Conservation (phyloP, 495 filamentous ascomycete genomes). For the Durotheca rogersii region DNA sequence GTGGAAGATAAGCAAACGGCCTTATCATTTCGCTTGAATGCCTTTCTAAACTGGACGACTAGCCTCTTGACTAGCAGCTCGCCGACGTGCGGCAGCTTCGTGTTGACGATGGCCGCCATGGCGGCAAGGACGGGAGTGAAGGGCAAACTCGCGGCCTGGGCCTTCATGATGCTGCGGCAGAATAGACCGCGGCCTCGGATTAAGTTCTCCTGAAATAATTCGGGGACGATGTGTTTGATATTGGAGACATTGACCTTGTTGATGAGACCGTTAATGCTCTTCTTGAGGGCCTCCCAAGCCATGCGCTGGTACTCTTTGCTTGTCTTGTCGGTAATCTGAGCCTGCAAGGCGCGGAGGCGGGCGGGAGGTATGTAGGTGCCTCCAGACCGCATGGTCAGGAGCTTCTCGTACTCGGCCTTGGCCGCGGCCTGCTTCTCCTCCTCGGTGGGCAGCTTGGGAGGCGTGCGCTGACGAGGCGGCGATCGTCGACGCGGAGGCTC, state of each 20-base stretch:
- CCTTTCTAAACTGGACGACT: slow-evolving; percentile 90
- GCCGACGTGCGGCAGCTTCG: slow-evolving; percentile 91
- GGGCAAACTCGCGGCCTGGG: slow-evolving; percentile 91
- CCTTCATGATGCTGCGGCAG: slow-evolving; percentile 95
- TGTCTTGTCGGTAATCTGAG: slow-evolving; percentile 92
- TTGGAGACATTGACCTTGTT: slow-evolving; percentile 98
- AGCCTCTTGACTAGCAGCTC: slow-evolving; percentile 85
- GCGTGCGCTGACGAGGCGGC: slow-evolving; percentile 50
- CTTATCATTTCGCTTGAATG: slow-evolving; percentile 96
- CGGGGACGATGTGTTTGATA: slow-evolving; percentile 95
- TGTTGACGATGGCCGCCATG: slow-evolving; percentile 95
- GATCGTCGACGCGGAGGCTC: too few relatives aligned
- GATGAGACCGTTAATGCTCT: slow-evolving; percentile 96
- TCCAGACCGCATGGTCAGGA: slow-evolving; percentile 86
- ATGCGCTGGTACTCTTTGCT: slow-evolving; percentile 98
- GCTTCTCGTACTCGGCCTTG: slow-evolving; percentile 88
- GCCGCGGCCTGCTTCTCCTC: slow-evolving; percentile 78
- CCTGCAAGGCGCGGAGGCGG: slow-evolving; percentile 84
- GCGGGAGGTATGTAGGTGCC: slow-evolving; percentile 96
- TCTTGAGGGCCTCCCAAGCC: slow-evolving; percentile 98
- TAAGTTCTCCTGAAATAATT: slow-evolving; percentile 92
- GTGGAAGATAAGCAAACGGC: slow-evolving; percentile 87
- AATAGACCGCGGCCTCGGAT: slow-evolving; percentile 88
- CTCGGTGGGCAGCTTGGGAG: slow-evolving; percentile 61
- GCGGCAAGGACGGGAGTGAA: slow-evolving; percentile 95